Evolutionary conservation across 2,329 filamentous ascomycete species (phyloP).

Genomic region (Dissoconium aciculare): DNA sequence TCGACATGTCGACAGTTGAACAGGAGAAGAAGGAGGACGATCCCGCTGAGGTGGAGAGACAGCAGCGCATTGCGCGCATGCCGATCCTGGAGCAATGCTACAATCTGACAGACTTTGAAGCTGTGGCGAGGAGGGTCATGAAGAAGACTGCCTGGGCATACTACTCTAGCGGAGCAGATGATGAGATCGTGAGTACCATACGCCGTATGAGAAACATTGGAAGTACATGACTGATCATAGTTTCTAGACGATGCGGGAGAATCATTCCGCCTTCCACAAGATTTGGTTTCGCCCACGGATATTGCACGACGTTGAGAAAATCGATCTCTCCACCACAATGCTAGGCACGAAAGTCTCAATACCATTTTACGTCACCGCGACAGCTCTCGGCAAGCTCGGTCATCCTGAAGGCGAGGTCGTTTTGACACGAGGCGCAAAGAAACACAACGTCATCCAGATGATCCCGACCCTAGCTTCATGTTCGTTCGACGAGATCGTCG

Average conservation of each 20-base stretch:
- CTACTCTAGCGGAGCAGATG: constrained; percentile 85
- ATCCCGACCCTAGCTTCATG: constrained; percentile 94
- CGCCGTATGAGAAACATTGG: constrained; percentile 5
- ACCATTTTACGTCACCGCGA: constrained; percentile 93
- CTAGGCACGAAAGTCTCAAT: constrained; percentile 70
- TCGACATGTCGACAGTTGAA: constrained; percentile 71
- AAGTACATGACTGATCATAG: constrained; percentile 3
- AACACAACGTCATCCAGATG: constrained; percentile 92
- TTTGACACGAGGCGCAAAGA: constrained; percentile 66
- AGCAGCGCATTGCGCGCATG: constrained; percentile 53
- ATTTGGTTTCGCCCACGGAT: constrained; percentile 91
- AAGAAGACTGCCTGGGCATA: constrained; percentile 96
- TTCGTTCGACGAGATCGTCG: constrained; percentile 92
- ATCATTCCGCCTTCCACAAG: constrained; percentile 89
- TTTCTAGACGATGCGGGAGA: constrained; percentile 73
- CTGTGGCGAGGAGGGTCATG: constrained; percentile 79
- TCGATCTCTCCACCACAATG: constrained; percentile 86
- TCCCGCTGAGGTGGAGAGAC: constrained; percentile 58
- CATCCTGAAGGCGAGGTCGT: constrained; percentile 88
- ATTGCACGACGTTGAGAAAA: constrained; percentile 73
- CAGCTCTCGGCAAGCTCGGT: constrained; percentile 86
- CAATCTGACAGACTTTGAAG: constrained; percentile 91
- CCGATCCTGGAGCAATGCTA: constrained; percentile 76
- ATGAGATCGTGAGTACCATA: constrained; percentile 59
- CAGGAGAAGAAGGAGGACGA: constrained; percentile 50